Conservation (phyloP, 352 stramenopile genomes). For the Globisporangium mamillatum region DNA sequence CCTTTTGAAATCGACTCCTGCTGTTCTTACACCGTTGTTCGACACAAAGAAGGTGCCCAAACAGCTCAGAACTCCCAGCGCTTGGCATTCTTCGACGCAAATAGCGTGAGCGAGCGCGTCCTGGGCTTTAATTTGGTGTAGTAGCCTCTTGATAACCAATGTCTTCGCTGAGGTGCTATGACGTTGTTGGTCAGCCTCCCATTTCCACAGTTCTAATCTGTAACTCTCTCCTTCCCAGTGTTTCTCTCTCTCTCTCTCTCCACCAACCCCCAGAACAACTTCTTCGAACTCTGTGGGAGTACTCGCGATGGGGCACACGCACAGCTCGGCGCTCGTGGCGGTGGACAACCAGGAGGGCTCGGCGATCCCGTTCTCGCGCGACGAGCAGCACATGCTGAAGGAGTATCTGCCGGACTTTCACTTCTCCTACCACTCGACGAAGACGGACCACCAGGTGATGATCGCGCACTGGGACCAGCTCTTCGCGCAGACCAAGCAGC, state of each 20-base stretch:
- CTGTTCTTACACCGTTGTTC: not conserved
- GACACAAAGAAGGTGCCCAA: not conserved
- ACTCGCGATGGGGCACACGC: not conserved
- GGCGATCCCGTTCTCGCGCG: conserved; percentile 16
- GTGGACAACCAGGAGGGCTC: conserved; percentile 17
- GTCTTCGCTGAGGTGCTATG: not conserved
- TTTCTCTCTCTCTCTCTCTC: not conserved
- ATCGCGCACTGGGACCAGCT: conserved; percentile 30
- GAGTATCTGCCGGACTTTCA: conserved; percentile 31
- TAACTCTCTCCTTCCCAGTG: not conserved
- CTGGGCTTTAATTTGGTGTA: not conserved
- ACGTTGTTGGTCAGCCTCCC: not conserved
- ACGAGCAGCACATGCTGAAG: conserved; percentile 21
- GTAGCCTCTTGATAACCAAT: not conserved
- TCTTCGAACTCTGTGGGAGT: not conserved
- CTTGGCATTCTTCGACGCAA: not conserved
- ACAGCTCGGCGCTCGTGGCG: conserved; percentile 17
- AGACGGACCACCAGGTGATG: conserved; percentile 20
- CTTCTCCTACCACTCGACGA: conserved; percentile 24
- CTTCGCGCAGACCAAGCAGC: conserved; percentile 22
- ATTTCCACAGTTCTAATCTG: not conserved
- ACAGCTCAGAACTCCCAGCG: not conserved
- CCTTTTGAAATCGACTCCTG: not conserved
- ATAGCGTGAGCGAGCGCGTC: not conserved
- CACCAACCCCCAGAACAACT: not conserved